A percentile compares a stretch with the other conserved stretches of the same genome.
Conservation (phyloP, 345 rosid genomes). For the Ceriops tagal region DNA sequence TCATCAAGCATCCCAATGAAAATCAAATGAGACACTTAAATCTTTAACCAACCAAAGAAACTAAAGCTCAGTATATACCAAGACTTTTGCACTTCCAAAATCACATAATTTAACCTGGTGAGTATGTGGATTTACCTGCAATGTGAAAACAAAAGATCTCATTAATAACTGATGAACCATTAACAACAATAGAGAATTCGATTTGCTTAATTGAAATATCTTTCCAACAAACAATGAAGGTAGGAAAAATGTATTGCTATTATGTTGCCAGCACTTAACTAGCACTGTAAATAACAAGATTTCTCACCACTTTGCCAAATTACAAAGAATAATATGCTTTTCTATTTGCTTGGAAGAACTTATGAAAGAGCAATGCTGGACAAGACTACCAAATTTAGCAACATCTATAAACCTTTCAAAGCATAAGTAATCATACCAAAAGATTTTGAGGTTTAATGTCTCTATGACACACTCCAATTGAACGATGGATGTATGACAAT, state of each 20-base stretch:
- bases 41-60: not conserved
- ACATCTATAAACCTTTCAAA: not conserved
- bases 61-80: constrained; percentile 47
- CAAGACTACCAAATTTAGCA: not conserved
- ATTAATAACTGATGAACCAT: not conserved
- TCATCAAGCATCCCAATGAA: constrained; percentile 8
- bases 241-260: not conserved
- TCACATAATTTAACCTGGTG: constrained; percentile 97
- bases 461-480: constrained; percentile 88
- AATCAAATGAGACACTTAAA: not conserved
- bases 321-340: not conserved
- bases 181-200: not conserved
- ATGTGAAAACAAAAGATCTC: not conserved
- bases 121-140: constrained; percentile 94
- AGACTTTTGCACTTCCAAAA: constrained; percentile 97
- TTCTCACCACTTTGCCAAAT: not conserved
- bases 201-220: not conserved
- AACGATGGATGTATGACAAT: constrained; percentile 80
- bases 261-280: not conserved
- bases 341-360: not conserved
- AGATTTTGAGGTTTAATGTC: constrained; percentile 98
- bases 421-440: constrained; percentile 48
- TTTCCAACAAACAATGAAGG: not conserved
- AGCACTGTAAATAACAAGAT: not conserved
- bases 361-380: not conserved